These are phyloP conservation scores for Thelephora terrestris DNA, from an alignment of 1,284 basidiomycete genomes.

Conservation along the genomic window DNA sequence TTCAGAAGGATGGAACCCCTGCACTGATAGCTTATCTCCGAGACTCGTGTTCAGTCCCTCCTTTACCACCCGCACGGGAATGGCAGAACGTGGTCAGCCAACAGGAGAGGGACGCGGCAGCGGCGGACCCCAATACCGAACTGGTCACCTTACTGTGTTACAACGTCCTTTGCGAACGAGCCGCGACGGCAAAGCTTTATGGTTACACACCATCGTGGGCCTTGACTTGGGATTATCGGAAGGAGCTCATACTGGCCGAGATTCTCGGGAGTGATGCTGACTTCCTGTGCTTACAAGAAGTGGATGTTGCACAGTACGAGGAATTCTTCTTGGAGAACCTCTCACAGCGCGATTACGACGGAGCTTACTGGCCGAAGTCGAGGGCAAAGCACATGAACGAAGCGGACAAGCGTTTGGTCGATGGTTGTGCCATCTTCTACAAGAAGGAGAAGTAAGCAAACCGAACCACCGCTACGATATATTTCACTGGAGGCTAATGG, in stretches of 20 bases:
- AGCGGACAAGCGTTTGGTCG: constrained; percentile 79
- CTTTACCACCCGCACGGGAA: constrained; percentile 74
- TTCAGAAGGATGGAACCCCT: constrained; percentile 90
- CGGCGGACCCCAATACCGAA: constrained; percentile 49
- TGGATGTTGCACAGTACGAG: constrained; percentile 90
- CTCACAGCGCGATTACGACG: constrained; percentile 77
- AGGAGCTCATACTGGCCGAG: constrained; percentile 85
- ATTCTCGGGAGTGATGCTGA: constrained; percentile 80
- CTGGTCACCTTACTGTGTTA: constrained; percentile 82
- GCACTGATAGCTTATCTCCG: constrained; percentile 84
- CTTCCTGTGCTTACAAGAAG: constrained; percentile 91
- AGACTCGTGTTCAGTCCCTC: constrained; percentile 77
- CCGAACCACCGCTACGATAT: too few relatives aligned
- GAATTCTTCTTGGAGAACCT: constrained; percentile 85
- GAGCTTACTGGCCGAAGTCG: constrained; percentile 90
- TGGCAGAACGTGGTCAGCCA: constrained; percentile 75
- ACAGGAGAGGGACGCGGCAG: constrained; percentile 50
- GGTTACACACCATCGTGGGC: constrained; percentile 98
- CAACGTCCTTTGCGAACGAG: constrained; percentile 93
- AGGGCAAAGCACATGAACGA: constrained; percentile 91
- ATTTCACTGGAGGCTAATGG: constrained; percentile 1
- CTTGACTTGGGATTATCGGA: constrained; percentile 90
- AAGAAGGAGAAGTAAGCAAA: constrained; percentile 73
- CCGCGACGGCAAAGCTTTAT: constrained; percentile 86
- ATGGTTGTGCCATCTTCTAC: constrained; percentile 97